Evolutionary conservation across 306 rosid species (phyloP), one percentile per base, ranked within the genome.

Genomic region (Fragaria iinumae): DNA sequence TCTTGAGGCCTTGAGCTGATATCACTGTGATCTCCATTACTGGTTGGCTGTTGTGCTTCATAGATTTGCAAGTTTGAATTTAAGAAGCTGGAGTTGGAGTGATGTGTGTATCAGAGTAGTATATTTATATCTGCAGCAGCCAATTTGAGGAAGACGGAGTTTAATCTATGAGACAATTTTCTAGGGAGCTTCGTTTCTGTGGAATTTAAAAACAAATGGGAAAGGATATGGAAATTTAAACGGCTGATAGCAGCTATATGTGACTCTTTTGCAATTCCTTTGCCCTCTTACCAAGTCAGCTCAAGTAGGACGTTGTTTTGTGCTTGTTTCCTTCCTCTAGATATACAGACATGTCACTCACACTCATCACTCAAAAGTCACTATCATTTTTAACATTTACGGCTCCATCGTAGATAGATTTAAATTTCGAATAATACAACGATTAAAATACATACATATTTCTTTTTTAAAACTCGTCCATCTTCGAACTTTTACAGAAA

Each of bases 1-100:
- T 57, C 41, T 60, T 71, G 67, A 90, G 84, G 49, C 96, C 90
- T 57, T 88, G 84, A 1, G 77, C 78, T 11, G 92, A 90, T 23
- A 85, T 8, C 7, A 88, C 73, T 0, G 84, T 85, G 79, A 90
- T 86, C 44, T 90, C 93, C 82, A 89, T 74, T 48, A 53, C 32
- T 38, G 77, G 79, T 52, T 36, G 81, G 29, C 60, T 21, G 16
- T 18, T 18, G 55, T 71, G 67, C 77, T 34, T 64, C 43, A 63
- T 23, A 34, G 41, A 23, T 49, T 32, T 23, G 25, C 6, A 27
- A n/a, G 62, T n/a, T 55, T 27, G 3, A n/a, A 18, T 10, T 4
- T 16, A 8, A 25, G 41, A 53, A 43, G 43, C 27, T 49, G 62
- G 67, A 73, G 8, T 52, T 14, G 66, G 45, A 45, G 63, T 38